Percentiles rank a stretch among this genome's conserved stretches.
These are phyloP conservation scores for Phytophthora brassicae DNA, from an alignment of 352 stramenopile species.

Conservation along the genomic window DNA sequence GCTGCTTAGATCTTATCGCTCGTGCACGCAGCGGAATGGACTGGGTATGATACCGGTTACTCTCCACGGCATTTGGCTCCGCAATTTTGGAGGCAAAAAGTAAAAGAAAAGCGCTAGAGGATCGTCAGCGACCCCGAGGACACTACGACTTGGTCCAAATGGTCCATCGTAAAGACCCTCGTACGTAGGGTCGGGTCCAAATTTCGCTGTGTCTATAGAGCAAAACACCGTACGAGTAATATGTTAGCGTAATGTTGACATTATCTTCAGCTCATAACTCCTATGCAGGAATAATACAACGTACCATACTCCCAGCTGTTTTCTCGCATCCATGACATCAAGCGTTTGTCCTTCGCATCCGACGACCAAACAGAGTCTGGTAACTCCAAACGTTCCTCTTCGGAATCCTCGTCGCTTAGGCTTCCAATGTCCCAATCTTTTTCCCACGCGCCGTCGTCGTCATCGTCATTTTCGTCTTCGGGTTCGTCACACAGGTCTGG, in stretches of 20 bases:
- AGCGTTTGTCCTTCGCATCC: not conserved
- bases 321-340: not conserved
- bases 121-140: not conserved
- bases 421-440: conserved; percentile 1
- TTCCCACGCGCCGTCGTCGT: not conserved
- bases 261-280: not conserved
- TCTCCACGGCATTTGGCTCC: not conserved
- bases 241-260: not conserved
- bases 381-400: too few species aligned
- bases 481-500: not conserved
- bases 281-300: not conserved
- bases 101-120: not conserved
- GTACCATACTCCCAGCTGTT: too few species aligned
- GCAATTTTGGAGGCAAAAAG: not conserved
- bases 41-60: too few species aligned
- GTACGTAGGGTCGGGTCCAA: not conserved
- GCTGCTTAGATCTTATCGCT: not conserved
- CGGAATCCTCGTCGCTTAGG: conserved; percentile 1
- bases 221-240: not conserved
- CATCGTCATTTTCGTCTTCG: not conserved
- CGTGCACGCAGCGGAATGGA: not conserved
- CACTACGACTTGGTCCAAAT: not conserved
- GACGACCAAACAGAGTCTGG: not conserved
- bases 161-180: not conserved
- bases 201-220: not conserved